These are phyloP conservation scores for Dictyostelium firmibasis DNA, from an alignment of 78 protist species.

Conservation along the genomic window DNA sequence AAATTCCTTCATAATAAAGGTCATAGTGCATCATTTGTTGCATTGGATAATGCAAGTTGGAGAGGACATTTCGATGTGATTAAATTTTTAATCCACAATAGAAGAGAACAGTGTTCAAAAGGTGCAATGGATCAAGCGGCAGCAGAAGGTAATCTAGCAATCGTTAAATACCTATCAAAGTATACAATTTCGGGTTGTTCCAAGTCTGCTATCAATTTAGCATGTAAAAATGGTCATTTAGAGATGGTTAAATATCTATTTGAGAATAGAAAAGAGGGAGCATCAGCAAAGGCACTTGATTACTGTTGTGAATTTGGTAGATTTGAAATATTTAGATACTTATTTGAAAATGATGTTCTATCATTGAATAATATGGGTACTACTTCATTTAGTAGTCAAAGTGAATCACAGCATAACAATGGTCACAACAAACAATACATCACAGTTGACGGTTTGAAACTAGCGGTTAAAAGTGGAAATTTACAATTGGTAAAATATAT, in stretches of 20 bases:
- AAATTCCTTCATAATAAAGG: neutral
- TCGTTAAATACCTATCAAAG: neutral
- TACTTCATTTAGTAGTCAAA: neutral
- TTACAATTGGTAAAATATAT: neutral
- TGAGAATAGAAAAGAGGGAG: neutral
- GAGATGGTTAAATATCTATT: neutral
- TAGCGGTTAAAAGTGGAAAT: neutral
- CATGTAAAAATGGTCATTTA: neutral
- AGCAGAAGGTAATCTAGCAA: neutral
- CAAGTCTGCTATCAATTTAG: neutral
- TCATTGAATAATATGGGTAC: neutral
- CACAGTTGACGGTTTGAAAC: neutral
- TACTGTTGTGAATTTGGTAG: neutral
- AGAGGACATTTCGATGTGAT: neutral
- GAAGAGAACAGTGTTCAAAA: neutral
- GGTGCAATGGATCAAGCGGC: neutral
- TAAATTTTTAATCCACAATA: neutral
- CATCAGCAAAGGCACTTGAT: neutral
- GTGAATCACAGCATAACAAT: neutral
- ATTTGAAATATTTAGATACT: neutral
- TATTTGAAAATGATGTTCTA: neutral
- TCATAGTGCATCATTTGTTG: neutral
- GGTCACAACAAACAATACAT: neutral
- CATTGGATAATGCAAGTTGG: constrained; percentile 4
- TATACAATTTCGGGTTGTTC: neutral